Percentiles rank a stretch among this genome's conserved stretches.
Conservation (phyloP, 2,329 filamentous ascomycete species). For the Daldinia sp. region DNA sequence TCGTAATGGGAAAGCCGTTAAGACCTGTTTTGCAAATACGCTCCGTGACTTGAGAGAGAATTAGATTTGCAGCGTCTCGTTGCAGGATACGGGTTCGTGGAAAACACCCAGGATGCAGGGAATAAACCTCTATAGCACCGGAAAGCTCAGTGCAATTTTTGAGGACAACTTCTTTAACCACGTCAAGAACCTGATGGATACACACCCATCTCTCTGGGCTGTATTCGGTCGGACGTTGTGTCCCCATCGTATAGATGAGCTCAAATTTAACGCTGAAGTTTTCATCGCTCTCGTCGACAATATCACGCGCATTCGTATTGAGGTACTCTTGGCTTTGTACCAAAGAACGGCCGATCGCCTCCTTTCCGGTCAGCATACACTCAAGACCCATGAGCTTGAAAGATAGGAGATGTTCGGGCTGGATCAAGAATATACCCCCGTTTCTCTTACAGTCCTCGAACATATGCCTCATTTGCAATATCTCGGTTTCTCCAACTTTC, state of each 20-base stretch:
- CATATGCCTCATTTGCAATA: constrained; percentile 53
- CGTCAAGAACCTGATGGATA: constrained; percentile 64
- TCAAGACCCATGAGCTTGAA: constrained; percentile 73
- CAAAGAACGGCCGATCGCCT: constrained; percentile 52
- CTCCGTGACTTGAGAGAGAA: constrained; percentile 54
- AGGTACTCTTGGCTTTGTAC: constrained; percentile 60
- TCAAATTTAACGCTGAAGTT: constrained; percentile 72
- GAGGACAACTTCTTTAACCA: constrained; percentile 54
- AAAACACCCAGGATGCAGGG: constrained; percentile 54
- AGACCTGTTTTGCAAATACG: constrained; percentile 60
- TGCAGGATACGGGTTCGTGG: constrained; percentile 63
- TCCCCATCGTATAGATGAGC: constrained; percentile 72
- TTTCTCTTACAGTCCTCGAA: constrained; percentile 60
- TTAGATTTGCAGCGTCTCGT: constrained; percentile 43
- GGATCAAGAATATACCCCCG: constrained; percentile 69
- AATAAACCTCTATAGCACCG: constrained; percentile 58
- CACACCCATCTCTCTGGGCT: constrained; percentile 68
- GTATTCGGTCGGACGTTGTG: constrained; percentile 62
- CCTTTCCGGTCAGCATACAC: constrained; percentile 52
- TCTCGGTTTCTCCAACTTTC: constrained; percentile 50
- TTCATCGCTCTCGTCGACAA: constrained; percentile 76
- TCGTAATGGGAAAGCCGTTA: constrained; percentile 56
- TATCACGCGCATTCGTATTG: constrained; percentile 60
- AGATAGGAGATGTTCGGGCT: constrained; percentile 74
- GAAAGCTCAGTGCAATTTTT: constrained; percentile 52